Base-by-base conservation (phyloP, 441 rosid genomes). In the Croton setiger region DNA sequence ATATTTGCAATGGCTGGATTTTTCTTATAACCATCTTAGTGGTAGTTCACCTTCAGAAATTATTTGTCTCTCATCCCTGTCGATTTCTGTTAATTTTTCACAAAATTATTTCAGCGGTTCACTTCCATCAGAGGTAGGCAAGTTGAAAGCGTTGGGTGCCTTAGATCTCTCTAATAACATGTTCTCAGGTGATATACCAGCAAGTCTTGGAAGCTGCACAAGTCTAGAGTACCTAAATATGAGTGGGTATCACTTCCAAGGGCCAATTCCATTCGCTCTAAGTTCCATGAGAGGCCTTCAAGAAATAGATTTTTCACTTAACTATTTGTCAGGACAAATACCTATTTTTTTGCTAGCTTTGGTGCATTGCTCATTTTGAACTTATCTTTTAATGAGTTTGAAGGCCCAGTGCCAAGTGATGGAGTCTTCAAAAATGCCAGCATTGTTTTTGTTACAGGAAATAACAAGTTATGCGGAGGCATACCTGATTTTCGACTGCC, bases 321-420 rank as follows among this genome's bases (percentile, higher is more conserved):
- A 63, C 1, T 43, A 63, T 27, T 43, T 63, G 0, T 63, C 18
- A 1, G 66, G 54, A 5, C 45, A 45, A 51, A 45, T 45, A 23
- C 54, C 54, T 1, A 11, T 7, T 44, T 44, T 3, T 15, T 44
- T 3, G 12, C 9, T 5, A 3, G 7, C 14, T 27, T 63, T 10
- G 45, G 5, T 5, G 14, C 37, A 55, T 23, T 12, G 1, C 0
- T 9, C 7, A 2, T 0, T 20, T 61, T 61, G 35, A 35, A 61
- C 11, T 11, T 61, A 10, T 61, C 64, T 7, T 61, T 39, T 18
- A 61, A 39, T 31, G 51, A 61, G 35, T 51, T 55, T 64, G 58
- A 64, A 5, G 47, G 68, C 35, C 4, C 13, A 11, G 47, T 64
- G n/a, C 68, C 68, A n/a, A 18, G 0, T 9, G 18, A n/a, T n/a